A percentile compares a stretch with the other conserved stretches of the same genome.
These are phyloP conservation scores for Microbotryum silenes-acaulis DNA, from an alignment of 1,284 basidiomycete genomes.

Conservation along the genomic window DNA sequence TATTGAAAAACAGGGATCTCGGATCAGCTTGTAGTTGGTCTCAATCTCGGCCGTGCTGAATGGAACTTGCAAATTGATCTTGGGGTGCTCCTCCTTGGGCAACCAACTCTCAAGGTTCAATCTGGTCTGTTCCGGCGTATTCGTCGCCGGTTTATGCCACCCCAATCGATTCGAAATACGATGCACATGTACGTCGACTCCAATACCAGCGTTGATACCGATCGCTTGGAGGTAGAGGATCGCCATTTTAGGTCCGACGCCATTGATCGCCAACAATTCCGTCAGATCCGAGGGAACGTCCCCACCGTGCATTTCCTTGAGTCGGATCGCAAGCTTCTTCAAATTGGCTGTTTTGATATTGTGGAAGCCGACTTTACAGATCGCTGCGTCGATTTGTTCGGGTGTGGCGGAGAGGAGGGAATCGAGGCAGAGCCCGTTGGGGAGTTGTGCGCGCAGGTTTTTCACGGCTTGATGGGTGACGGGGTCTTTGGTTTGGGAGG, in stretches of 20 bases:
- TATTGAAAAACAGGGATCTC: background rate
- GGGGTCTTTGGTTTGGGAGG: constrained; percentile 78
- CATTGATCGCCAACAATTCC: constrained; percentile 63
- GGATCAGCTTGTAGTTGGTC: background rate
- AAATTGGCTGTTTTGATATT: constrained; percentile 38
- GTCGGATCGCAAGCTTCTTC: constrained; percentile 15
- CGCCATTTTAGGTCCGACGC: constrained; percentile 91
- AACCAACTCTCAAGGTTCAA: constrained; percentile 87
- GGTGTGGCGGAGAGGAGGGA: constrained; percentile 60
- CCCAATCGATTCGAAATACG: constrained; percentile 84
- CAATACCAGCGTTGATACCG: constrained; percentile 24
- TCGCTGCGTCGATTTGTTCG: constrained; percentile 47
- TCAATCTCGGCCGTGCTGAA: too few relatives aligned
- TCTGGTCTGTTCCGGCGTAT: constrained; percentile 77
- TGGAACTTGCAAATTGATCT: constrained; percentile 55
- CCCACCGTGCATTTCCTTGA: constrained; percentile 43
- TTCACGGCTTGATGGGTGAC: constrained; percentile 44
- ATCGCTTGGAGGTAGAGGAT: constrained; percentile 44
- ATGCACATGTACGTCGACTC: constrained; percentile 68
- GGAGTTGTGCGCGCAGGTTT: constrained; percentile 64
- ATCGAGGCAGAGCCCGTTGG: constrained; percentile 68
- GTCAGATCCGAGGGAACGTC: constrained; percentile 57
- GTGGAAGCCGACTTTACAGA: constrained; percentile 45
- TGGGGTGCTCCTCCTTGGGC: constrained; percentile 64
- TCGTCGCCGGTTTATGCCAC: constrained; percentile 80